Evolutionary conservation across 192 early-diverging fungal species (phyloP).

Genomic region (Rhizophagus clarus): DNA sequence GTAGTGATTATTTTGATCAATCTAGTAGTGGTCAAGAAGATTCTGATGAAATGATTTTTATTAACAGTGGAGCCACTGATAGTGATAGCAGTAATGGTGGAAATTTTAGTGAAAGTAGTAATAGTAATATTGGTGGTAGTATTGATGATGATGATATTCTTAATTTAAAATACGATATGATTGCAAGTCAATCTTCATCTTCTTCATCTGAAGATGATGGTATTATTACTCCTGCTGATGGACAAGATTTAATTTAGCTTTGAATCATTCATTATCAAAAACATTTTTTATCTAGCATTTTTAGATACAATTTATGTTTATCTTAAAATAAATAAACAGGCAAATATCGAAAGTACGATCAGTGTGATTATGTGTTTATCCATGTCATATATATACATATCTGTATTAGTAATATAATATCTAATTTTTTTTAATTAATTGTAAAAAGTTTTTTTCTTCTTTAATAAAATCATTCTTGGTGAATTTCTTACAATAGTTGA

Average conservation of each 20-base stretch:
- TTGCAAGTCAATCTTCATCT: conserved; percentile 1
- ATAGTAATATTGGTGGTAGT: not conserved
- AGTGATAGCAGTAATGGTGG: conserved; percentile 4
- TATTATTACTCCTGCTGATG: conserved; percentile 6
- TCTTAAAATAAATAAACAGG: too few species aligned
- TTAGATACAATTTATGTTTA: not conserved
- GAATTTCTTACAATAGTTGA: too few species aligned
- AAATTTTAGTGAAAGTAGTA: not conserved
- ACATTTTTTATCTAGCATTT: not conserved
- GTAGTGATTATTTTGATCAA: conserved; percentile 26
- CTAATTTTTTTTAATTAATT: too few species aligned
- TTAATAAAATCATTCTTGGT: too few species aligned
- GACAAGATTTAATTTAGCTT: conserved; percentile 1
- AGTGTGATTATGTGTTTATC: too few species aligned
- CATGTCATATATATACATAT: too few species aligned
- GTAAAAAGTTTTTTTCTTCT: too few species aligned
- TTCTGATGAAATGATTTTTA: not conserved
- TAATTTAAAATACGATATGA: not conserved
- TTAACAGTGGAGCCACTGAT: not conserved
- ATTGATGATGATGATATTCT: not conserved
- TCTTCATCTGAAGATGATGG: conserved; percentile 9
- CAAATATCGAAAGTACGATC: too few species aligned
- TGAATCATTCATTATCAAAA: not conserved
- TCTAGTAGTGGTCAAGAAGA: conserved; percentile 16
- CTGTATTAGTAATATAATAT: too few species aligned